Evolutionary conservation across 352 stramenopile species (phyloP), one percentile per base, ranked within the genome.

Genomic region (Phytophthora ramorum): DNA sequence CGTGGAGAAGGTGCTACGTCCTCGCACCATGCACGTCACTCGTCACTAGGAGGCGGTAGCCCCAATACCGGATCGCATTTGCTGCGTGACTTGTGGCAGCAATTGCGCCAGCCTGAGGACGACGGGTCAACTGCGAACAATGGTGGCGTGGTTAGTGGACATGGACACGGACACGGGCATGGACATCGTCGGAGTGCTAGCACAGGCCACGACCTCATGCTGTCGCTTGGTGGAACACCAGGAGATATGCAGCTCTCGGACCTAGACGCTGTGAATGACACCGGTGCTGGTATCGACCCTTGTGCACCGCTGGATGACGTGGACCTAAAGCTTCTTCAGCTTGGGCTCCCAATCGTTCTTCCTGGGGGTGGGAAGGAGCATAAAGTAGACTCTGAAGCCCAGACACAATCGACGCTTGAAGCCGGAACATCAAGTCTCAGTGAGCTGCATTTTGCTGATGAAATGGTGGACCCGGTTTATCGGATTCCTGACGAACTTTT

Each of bases 41-140:
- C 73, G 20, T 81, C 78, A 13, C 35, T 79, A 2, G 74, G 71
- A 17, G 44, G 63, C 34, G 65, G 58, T 2, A 83, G 71, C 38
- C 69, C 76, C 7, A 80, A 69, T 54, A 75, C 75, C 19, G 71
- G 73, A 1, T 80, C 78, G 0, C 85, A 93, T 50, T 71, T 93
- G n/a, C 76, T 93, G 30, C 81, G 83, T 13, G 85, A 93, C 49
- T 53, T 93, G 28, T 93, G 85, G 85, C 85, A 93, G 10, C 85
- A 93, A 63, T 50, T 92, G 3, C 90, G 85, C 49, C 87, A 87
- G 45, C 69, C 73, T 13, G 81, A 93, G 26, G 85, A 92, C 13
- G 77, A 88, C 5, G 63, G 75, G 4, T 32, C 65, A 1, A 65
- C 61, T 38, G 62, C 56, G 1, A 75, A 51, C 26, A 73, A 44